Conservation (phyloP, 352 stramenopile genomes). For the Phytophthora palmivora region DNA sequence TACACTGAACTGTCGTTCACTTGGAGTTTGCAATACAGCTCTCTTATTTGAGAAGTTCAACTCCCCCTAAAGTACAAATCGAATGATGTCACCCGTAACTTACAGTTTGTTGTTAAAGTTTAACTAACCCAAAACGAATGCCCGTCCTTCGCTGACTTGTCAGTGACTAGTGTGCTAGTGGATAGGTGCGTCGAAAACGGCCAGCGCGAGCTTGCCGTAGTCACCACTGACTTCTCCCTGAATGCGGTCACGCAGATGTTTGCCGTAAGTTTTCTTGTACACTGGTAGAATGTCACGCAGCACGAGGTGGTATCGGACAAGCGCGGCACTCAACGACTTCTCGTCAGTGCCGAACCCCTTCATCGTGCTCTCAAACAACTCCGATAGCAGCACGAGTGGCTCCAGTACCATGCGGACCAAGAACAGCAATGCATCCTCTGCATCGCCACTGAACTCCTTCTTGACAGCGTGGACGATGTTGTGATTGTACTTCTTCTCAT, state of each 20-base stretch:
- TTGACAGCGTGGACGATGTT: conserved; percentile 58
- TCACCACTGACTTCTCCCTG: conserved; percentile 82
- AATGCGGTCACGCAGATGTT: conserved; percentile 83
- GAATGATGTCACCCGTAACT: no score
- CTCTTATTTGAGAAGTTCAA: no score
- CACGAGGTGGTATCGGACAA: conserved; percentile 85
- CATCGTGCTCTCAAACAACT: conserved; percentile 80
- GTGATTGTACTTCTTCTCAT: conserved; percentile 73
- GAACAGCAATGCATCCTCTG: conserved; percentile 63
- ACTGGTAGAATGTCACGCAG: conserved; percentile 74
- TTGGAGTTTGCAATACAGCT: no score
- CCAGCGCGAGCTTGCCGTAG: conserved; percentile 73
- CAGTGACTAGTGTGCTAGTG: no score
- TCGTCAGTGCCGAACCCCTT: conserved; percentile 81
- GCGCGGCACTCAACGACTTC: conserved; percentile 55
- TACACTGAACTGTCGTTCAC: no score
- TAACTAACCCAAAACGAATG: no score
- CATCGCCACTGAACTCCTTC: conserved; percentile 58
- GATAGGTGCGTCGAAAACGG: conserved; percentile 50
- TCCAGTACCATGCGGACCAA: conserved; percentile 68
- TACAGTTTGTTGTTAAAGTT: no score
- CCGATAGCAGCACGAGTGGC: conserved; percentile 63
- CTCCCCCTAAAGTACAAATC: no score
- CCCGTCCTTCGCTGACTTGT: no score
- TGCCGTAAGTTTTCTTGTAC: conserved; percentile 82